Percentiles rank a stretch among this genome's conserved stretches.
These are phyloP conservation scores for Camillea tinctor DNA, from an alignment of 2,329 filamentous ascomycete genomes.

Conservation along the genomic window DNA sequence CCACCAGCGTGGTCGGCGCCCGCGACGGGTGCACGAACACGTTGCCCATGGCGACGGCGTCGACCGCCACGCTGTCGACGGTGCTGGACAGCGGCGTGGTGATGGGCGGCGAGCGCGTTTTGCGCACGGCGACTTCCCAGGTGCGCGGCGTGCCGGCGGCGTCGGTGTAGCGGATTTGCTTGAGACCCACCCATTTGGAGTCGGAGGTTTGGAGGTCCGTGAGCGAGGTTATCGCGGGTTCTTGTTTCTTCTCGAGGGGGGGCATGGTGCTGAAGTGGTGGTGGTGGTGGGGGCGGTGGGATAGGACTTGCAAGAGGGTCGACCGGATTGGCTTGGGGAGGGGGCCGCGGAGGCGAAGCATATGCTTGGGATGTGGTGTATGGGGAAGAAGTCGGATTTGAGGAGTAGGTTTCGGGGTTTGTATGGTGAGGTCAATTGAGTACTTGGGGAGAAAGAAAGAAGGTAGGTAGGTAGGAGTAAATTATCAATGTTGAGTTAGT, in stretches of 20 bases:
- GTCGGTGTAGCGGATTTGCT: conserved; percentile 57
- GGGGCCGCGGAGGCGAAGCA: too few species aligned
- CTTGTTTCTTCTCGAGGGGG: conserved; percentile 35
- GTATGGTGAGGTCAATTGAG: too few species aligned
- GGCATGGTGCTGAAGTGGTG: too few species aligned
- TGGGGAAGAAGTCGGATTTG: too few species aligned
- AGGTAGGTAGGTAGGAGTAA: too few species aligned
- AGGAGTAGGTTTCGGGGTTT: too few species aligned
- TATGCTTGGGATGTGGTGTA: too few species aligned
- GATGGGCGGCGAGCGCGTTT: conserved; percentile 44
- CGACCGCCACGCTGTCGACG: conserved; percentile 50
- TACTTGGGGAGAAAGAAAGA: too few species aligned
- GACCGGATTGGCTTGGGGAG: too few species aligned
- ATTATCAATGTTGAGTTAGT: too few species aligned
- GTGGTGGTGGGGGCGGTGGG: too few species aligned
- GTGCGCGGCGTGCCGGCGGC: conserved; percentile 51
- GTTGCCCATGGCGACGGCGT: conserved; percentile 60
- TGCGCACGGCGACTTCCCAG: conserved; percentile 61
- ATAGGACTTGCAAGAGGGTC: too few species aligned
- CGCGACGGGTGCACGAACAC: conserved; percentile 50
- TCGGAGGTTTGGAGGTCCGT: conserved; percentile 49
- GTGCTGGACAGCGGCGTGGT: conserved; percentile 2
- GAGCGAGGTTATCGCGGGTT: conserved; percentile 45
- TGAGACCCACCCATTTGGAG: conserved; percentile 56
- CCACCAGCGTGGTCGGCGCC: conserved; percentile 45